Conservation (phyloP, 108 stramenopile species). For the Schizochytrium sp. region DNA sequence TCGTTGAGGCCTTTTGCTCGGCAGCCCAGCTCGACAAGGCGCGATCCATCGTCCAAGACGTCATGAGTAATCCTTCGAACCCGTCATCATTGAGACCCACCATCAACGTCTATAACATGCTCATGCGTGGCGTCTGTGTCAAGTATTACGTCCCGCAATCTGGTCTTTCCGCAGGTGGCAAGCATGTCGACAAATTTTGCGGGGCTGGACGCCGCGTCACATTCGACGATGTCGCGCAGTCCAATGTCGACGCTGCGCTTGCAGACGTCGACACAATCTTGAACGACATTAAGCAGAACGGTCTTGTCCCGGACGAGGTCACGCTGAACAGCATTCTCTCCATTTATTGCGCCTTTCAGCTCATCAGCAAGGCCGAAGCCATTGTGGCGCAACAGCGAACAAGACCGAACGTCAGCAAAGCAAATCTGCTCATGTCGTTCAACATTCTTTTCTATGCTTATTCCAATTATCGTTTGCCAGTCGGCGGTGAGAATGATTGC, state of each 20-base stretch:
- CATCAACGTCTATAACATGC: neutral
- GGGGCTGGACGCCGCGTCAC: neutral
- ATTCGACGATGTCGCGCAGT: neutral
- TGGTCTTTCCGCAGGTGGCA: neutral
- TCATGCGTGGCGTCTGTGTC: constrained; percentile 4
- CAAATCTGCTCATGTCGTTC: neutral
- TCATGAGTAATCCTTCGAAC: neutral
- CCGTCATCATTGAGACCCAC: neutral
- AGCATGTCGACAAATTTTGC: neutral
- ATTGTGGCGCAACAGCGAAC: neutral
- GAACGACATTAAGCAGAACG: neutral
- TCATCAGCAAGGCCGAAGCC: neutral
- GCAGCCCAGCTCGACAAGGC: neutral
- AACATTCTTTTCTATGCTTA: neutral
- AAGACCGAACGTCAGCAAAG: no score
- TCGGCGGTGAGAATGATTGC: neutral
- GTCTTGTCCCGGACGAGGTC: neutral
- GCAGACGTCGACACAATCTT: neutral
- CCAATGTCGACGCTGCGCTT: neutral
- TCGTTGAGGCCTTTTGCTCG: constrained; percentile 11
- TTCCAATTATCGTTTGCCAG: neutral
- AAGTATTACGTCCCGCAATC: neutral
- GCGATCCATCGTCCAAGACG: neutral
- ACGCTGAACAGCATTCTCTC: neutral
- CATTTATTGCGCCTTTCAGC: neutral